Base-by-base conservation (phyloP, 331 rosid genomes). In the Rosa hybrid region DNA sequence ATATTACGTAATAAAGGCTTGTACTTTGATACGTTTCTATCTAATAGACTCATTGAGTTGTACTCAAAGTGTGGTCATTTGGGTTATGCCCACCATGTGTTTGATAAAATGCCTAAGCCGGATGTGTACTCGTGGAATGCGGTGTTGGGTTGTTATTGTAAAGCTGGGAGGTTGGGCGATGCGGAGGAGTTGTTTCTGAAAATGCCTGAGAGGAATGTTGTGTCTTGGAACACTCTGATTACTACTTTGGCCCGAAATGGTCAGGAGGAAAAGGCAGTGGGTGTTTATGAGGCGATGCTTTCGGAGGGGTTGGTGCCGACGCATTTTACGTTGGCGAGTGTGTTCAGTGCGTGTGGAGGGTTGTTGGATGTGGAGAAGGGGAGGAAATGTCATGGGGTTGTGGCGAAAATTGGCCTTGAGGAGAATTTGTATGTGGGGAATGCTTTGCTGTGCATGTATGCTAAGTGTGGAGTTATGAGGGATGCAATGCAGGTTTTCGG, bases 71-170 rank as follows among this genome's bases (percentile, higher is more conserved):
- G 94, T 74, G 79, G 83, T 6, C 27, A 84, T n/a, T 62, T 87
- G 30, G 56, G 6, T 17, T 50, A 76, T 23, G 92, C 97, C 16
- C 72, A 76, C 78, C 68, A 65, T 0, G 81, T 87, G 86, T 92
- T 92, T 57, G 88, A 76, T 27, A 76, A 76, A 71, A 86, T 84
- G 39, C 90, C 96, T 41, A 86, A 72, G 14, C 83, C 74, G 62
- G 92, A 89, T 69, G 81, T 92, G 20, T 92, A 84, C 53, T 92
- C 97, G 6, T 90, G 91, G 92, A 92, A 92, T 65, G 92, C 97
- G 70, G 76, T 93, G 9, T 77, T 93, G 74, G 83, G 91, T 0
- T 89, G 89, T 0, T 76, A 48, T n/a, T 92, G 90, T 77, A 90
- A 86, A 72, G 51, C 80, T 23, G 80, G 83, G 54, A 76, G 81